phyloP scores from a whole-genome alignment of 345 rosid genomes.

The Camelina hispida region DNA sequence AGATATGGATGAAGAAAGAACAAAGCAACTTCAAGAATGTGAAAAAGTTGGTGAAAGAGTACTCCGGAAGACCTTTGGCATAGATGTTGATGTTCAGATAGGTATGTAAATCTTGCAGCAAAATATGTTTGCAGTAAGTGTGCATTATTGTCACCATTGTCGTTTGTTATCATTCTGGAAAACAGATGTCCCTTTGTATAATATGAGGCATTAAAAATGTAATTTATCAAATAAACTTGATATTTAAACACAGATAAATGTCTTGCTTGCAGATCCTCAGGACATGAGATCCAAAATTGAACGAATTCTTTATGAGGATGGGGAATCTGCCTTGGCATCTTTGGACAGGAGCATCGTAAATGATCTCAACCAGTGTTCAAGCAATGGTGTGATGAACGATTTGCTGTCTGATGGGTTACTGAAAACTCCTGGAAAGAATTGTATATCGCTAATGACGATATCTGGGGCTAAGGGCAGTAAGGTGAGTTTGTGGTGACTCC shows the following conservation, averaged over 20 bases:
- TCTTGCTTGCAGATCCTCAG: conserved; percentile 57
- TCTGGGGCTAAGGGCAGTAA: conserved; percentile 99
- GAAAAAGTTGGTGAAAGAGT: conserved; percentile 71
- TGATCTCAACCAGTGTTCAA: conserved; percentile 74
- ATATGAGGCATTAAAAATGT: conserved; percentile 17
- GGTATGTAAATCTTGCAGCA: conserved; percentile 50
- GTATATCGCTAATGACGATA: conserved; percentile 95
- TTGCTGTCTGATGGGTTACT: conserved; percentile 82
- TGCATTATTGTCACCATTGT: conserved; percentile 32
- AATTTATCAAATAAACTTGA: conserved; percentile 21
- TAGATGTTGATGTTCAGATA: conserved; percentile 51
- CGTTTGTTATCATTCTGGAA: conserved; percentile 27
- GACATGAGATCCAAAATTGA: conserved; percentile 72
- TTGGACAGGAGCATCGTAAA: conserved; percentile 77
- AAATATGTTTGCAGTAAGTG: neutral
- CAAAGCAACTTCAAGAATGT: conserved; percentile 73
- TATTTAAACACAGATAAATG: conserved; percentile 15
- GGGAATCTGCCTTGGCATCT: conserved; percentile 76
- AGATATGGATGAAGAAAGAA: conserved; percentile 69
- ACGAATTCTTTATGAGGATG: conserved; percentile 70
- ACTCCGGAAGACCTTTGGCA: conserved; percentile 71
- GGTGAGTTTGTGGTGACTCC: conserved; percentile 56
- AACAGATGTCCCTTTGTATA: conserved; percentile 13
- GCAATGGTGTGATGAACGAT: conserved; percentile 68
- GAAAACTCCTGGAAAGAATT: conserved; percentile 82